These are phyloP conservation scores for Cyclostephanos invisitatus DNA, from an alignment of 108 stramenopile species.

Conservation along the genomic window DNA sequence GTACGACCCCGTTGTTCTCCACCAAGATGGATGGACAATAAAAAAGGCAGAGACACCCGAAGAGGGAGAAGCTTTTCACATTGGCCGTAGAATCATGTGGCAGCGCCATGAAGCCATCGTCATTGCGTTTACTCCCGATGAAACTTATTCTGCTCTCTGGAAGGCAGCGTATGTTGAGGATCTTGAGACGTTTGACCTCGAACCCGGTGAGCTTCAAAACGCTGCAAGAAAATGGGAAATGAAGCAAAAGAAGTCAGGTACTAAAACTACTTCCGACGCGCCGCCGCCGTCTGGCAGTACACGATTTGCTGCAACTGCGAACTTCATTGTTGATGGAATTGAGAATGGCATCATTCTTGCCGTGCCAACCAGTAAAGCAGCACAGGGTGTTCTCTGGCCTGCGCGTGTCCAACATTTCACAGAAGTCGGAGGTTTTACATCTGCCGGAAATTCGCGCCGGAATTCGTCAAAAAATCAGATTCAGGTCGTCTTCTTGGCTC, in stretches of 20 bases:
- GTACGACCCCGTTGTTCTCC: conserved; percentile 76
- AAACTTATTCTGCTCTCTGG: conserved; percentile 84
- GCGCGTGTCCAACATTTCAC: conserved; percentile 82
- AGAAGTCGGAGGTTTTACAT: conserved; percentile 44
- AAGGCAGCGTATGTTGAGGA: conserved; percentile 81
- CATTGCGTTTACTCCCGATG: conserved; percentile 79
- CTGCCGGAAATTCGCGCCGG: conserved; percentile 32
- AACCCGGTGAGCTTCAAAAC: conserved; percentile 73
- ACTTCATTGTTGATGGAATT: conserved; percentile 73
- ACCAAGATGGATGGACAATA: conserved; percentile 86
- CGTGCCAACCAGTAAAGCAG: conserved; percentile 51
- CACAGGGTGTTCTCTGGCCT: conserved; percentile 82
- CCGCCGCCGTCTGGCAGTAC: conserved; percentile 40
- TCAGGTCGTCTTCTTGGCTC: conserved; percentile 75
- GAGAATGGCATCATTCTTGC: conserved; percentile 86
- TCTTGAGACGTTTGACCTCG: conserved; percentile 80
- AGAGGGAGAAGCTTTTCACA: conserved; percentile 71
- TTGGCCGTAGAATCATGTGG: conserved; percentile 71
- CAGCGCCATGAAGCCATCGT: conserved; percentile 73
- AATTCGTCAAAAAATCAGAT: conserved; percentile 62
- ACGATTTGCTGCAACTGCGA: conserved; percentile 54
- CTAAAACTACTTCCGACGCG: conserved; percentile 10
- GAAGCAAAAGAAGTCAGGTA: conserved; percentile 36
- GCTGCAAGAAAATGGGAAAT: conserved; percentile 69
- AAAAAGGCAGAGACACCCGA: conserved; percentile 54